Conservation (phyloP, 805 yeast genomes). For the Metschnikowia orientalis region DNA sequence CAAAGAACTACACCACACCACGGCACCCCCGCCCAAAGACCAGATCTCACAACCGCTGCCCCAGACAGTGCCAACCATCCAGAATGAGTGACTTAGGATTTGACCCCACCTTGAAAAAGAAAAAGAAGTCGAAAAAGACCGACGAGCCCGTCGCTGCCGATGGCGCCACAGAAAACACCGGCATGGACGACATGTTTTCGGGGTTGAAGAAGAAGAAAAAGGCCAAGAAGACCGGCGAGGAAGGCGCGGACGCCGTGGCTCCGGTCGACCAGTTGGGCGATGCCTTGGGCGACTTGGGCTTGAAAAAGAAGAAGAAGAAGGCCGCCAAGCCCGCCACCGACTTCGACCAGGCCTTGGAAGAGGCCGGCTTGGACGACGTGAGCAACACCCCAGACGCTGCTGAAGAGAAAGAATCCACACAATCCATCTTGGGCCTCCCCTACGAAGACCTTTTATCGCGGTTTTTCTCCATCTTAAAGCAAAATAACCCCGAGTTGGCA, state of each 20-base stretch:
- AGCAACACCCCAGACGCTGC: conserved; percentile 26
- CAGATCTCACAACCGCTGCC: no score
- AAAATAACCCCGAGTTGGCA: conserved; percentile 96
- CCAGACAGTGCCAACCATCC: conserved; percentile 1
- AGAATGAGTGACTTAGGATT: conserved; percentile 56
- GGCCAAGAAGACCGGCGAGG: conserved; percentile 13
- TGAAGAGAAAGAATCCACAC: conserved; percentile 15
- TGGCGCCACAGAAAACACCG: conserved; percentile 19
- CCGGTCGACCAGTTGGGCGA: conserved; percentile 30
- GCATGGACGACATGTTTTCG: conserved; percentile 55
- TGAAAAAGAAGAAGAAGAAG: conserved; percentile 76
- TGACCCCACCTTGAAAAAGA: conserved; percentile 72
- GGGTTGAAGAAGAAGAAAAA: conserved; percentile 68
- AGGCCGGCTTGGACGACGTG: conserved; percentile 74
- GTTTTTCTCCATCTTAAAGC: conserved; percentile 79
- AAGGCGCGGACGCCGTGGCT: conserved; percentile 16
- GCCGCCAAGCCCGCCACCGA: conserved; percentile 60
- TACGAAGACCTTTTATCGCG: conserved; percentile 77
- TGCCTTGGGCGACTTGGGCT: conserved; percentile 37
- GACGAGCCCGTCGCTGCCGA: conserved; percentile 35
- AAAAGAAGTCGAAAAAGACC: conserved; percentile 68
- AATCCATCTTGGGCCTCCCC: conserved; percentile 54
- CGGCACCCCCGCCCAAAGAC: no score
- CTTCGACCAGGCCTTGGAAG: conserved; percentile 83
- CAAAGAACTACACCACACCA: no score